phyloP scores from a whole-genome alignment of 495 filamentous ascomycete genomes.

The Alectoria sarmentosa region DNA sequence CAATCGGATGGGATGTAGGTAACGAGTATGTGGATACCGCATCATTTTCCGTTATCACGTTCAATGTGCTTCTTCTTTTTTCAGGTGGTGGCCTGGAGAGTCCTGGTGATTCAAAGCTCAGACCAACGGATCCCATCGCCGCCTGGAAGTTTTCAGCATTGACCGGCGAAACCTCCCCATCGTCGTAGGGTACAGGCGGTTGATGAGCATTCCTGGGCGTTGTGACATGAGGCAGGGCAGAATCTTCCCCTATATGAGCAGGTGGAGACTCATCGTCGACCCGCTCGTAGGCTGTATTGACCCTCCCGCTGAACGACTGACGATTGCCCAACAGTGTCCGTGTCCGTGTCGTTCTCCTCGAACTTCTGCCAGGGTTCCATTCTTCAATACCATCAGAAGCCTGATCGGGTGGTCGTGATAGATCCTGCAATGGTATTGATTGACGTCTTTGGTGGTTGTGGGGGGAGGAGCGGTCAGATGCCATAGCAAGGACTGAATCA shows the following conservation, averaged over 20 bases:
- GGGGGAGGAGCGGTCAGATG: slow-evolving; percentile 48
- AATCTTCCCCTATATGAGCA: slow-evolving; percentile 26
- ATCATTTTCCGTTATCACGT: slow-evolving; percentile 30
- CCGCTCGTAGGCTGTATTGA: slow-evolving; percentile 34
- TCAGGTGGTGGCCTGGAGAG: slow-evolving; percentile 23
- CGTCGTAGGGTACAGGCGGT: slow-evolving; percentile 31
- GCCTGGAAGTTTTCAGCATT: slow-evolving; percentile 48
- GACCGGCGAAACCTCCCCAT: slow-evolving; percentile 38
- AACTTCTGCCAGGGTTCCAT: slow-evolving; percentile 12
- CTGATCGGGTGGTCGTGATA: slow-evolving; percentile 54
- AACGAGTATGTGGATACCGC: slow-evolving; percentile 34
- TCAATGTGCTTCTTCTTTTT: slow-evolving; percentile 34
- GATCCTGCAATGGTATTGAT: slow-evolving; percentile 79
- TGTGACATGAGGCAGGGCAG: slow-evolving; percentile 29
- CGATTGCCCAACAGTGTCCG: slow-evolving; percentile 23
- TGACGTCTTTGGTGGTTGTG: slow-evolving; percentile 48
- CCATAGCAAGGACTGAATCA: slow-evolving; percentile 38
- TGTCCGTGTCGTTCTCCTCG: slow-evolving; percentile 26
- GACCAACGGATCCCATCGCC: slow-evolving; percentile 54
- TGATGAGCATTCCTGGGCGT: slow-evolving; percentile 31
- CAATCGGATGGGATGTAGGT: slow-evolving; percentile 35
- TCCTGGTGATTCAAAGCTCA: slow-evolving; percentile 43
- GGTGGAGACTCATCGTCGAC: slow-evolving; percentile 49
- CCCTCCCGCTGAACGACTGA: slow-evolving; percentile 26
- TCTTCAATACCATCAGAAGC: slow-evolving; percentile 12